Base-by-base conservation (phyloP, 805 yeast genomes). In the Metschnikowia bowlesiae region DNA sequence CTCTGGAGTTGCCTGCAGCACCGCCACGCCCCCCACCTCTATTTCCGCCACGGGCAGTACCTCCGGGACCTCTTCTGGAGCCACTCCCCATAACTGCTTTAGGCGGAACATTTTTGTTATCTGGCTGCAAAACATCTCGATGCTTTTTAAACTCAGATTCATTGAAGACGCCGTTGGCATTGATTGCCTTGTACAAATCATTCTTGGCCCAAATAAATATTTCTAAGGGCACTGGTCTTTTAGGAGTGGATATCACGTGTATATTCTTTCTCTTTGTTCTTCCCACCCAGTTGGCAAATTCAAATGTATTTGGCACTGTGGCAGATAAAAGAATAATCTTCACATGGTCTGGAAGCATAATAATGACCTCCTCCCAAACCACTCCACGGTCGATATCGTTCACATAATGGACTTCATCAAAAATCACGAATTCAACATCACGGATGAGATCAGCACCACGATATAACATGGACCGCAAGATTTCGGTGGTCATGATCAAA, bases 361-460 rank as follows among this genome's bases (percentile, higher is more conserved):
- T 94, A 53, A 94, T 94, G 22, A 94, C 97, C 69, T 94, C 99
- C 71, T 94, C 99, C 99, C 99, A 94, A 3, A 94, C 99, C 11
- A 94, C 99, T 62, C 99, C 99, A 67, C 99, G 83, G 61, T 89
- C 96, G 51, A 89, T 85, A 70, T 94, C 99, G 66, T 94, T 94
- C 54, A 94, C 97, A 64, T 94, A 94, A 69, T 94, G 99, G 1
- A 94, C 99, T 65, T 94, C 99, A 71, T 94, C 99, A 65, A 94
- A 94, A 38, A 94, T 90, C 29, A 94, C 97, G 74, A 91, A 94
- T 63, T 92, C 99, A 22, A 94, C 97, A 69, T 94, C 99, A 66
- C 99, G 79, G 59, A 94, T 91, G 42, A 94, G 69, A 70, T 94
- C 99, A 0, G 98, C 96, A 53, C 99, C 99, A 62, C 96, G 77